These are phyloP conservation scores for Candida gorgasii DNA, from an alignment of 805 yeast species.

Conservation along the genomic window DNA sequence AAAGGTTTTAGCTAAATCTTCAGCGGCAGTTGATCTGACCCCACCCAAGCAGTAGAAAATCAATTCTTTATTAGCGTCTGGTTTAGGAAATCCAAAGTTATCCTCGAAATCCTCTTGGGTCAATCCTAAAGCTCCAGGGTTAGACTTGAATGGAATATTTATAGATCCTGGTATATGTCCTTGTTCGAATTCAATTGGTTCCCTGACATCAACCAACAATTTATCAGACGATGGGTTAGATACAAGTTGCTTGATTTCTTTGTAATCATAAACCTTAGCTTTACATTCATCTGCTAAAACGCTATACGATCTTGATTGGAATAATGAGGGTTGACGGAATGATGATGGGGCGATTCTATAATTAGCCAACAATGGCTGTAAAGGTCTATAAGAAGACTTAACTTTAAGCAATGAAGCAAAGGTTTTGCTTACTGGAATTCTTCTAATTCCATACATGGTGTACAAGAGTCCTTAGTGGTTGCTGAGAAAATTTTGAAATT, in stretches of 20 bases:
- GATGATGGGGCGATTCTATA: background rate
- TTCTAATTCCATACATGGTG: conserved; percentile 7
- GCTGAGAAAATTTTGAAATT: conserved; percentile 7
- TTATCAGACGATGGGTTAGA: conserved; percentile 42
- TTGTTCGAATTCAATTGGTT: conserved; percentile 72
- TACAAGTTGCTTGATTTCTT: conserved; percentile 49
- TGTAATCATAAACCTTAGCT: conserved; percentile 54
- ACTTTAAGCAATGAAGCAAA: background rate
- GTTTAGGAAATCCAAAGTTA: conserved; percentile 80
- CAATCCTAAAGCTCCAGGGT: conserved; percentile 90
- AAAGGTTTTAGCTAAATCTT: conserved; percentile 85
- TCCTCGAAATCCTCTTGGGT: conserved; percentile 77
- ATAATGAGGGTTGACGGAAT: background rate
- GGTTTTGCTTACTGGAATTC: conserved; percentile 2
- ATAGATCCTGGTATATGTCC: conserved; percentile 85
- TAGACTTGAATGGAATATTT: conserved; percentile 84
- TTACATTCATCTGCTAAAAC: conserved; percentile 38
- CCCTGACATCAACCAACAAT: conserved; percentile 86
- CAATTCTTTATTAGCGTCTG: conserved; percentile 65
- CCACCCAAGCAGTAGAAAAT: conserved; percentile 94
- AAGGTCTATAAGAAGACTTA: background rate
- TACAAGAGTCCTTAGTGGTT: conserved; percentile 1
- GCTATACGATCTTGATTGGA: conserved; percentile 28
- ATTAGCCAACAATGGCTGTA: background rate
- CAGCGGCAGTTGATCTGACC: conserved; percentile 86